Base-by-base conservation (phyloP, 306 rosid species). In the Casuarina glauca region DNA sequence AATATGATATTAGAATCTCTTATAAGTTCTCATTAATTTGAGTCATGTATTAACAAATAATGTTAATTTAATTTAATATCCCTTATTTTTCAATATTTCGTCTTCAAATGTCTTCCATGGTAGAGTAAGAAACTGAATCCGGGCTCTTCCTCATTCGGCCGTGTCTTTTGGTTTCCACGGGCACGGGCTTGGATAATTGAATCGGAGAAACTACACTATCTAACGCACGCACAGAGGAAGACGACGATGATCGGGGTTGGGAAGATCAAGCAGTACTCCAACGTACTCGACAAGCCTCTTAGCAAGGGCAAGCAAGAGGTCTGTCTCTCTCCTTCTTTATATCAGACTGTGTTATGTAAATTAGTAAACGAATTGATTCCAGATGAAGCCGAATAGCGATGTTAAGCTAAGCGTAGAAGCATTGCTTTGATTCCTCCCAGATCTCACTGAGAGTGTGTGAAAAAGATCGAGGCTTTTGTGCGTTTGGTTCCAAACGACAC, bases 231-330 rank as follows among this genome's bases (percentile, higher is more conserved):
- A 57, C 63, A 20, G 36, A 57, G 55, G 13, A 58, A 9, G 32
- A 1, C 32, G 36, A 82, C 26, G 75, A 95, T 93, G 99, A 95
- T 95, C 82, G 97, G 99, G 52, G 95, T 80, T 11, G 97, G 97
- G 54, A 95, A 95, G 91, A 81, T 90, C 78, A 95, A 95, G 88
- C 99, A 92, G 79, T 95, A 93, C 82, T 62, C 89, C n/a, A 95
- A 95, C 74, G 97, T 95, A 78, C 97, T 95, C 69, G 99, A 95
- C 72, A 91, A 84, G 77, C 99, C 99, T 73, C 89, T 95, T 84
- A 82, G 82, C 83, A 90, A 86, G 86, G 90, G 90, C 74, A 90
- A 88, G 82, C 92, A 88, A 73, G 94, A 90, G 90, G 92, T 88
- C 35, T 49, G 60, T 12, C 55, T 35, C 39, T 42, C 54, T 43